phyloP scores from a whole-genome alignment of 805 yeast species.

The Suhomyces vadensis region DNA sequence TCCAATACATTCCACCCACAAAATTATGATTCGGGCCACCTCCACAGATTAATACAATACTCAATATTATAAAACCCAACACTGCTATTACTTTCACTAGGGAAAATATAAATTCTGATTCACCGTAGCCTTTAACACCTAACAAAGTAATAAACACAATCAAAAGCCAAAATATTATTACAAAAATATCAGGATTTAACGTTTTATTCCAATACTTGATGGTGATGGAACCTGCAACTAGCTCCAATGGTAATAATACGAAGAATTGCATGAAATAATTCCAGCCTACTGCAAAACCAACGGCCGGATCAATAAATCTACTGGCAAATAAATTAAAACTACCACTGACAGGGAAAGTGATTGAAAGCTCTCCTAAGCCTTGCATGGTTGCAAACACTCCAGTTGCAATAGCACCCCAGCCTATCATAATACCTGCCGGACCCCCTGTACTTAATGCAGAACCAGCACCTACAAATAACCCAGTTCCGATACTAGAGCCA shows the following conservation, averaged over 20 bases:
- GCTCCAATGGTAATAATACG: slow-evolving; percentile 57
- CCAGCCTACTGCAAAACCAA: slow-evolving; percentile 57
- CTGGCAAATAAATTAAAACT: slow-evolving; percentile 52
- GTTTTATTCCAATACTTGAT: slow-evolving; percentile 54
- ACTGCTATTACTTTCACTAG: slow-evolving; percentile 50
- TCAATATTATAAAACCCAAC: slow-evolving; percentile 47
- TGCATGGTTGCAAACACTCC: slow-evolving; percentile 29
- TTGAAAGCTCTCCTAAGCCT: slow-evolving; percentile 54
- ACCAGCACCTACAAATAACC: slow-evolving; percentile 51
- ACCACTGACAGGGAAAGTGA: slow-evolving; percentile 54
- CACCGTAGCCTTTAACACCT: slow-evolving; percentile 58
- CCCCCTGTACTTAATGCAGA: slow-evolving; percentile 38
- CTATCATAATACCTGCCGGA: slow-evolving; percentile 32
- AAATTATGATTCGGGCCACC: slow-evolving; percentile 52
- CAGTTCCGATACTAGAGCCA: slow-evolving; percentile 75
- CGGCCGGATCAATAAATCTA: slow-evolving; percentile 56
- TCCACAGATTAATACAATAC: slow-evolving; percentile 50
- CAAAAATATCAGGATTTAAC: slow-evolving; percentile 62
- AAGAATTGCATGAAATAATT: slow-evolving; percentile 59
- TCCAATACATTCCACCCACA: slow-evolving; percentile 53
- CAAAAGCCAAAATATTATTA: slow-evolving; percentile 50
- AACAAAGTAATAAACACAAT: slow-evolving; percentile 51
- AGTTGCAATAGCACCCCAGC: slow-evolving; percentile 26
- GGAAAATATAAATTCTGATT: slow-evolving; percentile 53
- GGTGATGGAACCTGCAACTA: slow-evolving; percentile 62